phyloP scores from a whole-genome alignment of 768 basidiomycete genomes.

The Crucibulum laeve region DNA sequence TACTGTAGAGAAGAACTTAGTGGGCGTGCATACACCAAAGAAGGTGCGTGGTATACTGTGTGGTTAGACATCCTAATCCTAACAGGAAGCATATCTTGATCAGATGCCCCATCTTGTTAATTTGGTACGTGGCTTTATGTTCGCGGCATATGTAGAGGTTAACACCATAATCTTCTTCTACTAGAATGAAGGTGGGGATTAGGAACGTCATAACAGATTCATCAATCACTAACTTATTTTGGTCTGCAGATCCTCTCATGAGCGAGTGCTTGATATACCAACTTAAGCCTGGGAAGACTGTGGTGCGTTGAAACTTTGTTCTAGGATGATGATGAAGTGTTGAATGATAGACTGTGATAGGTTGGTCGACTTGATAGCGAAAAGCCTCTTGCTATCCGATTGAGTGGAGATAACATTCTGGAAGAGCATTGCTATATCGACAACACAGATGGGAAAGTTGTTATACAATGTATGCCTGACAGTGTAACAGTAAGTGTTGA shows the following conservation, averaged over 20 bases:
- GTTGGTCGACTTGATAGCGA: constrained; percentile 86
- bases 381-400: constrained; percentile 79
- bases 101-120: constrained; percentile 95
- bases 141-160: not conserved
- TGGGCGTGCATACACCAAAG: constrained; percentile 98
- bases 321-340: constrained; percentile 4
- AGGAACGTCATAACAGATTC: not conserved
- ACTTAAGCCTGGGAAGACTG: constrained; percentile 79
- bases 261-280: constrained; percentile 94
- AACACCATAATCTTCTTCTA: constrained; percentile 5
- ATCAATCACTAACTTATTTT: not conserved
- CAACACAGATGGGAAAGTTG: constrained; percentile 80
- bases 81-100: constrained; percentile 9
- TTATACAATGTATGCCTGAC: constrained; percentile 71
- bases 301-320: constrained; percentile 37
- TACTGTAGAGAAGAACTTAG: constrained; percentile 92
- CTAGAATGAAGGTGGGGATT: constrained; percentile 66
- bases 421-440: constrained; percentile 93
- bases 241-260: constrained; percentile 83
- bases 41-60: constrained; percentile 52
- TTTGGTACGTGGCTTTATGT: constrained; percentile 53
- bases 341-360: constrained; percentile 27
- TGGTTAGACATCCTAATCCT: constrained; percentile 5
- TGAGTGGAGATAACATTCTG: constrained; percentile 89
- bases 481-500: constrained; percentile 69